Evolutionary conservation across 805 yeast species (phyloP), one percentile per base, ranked within the genome.

Genomic region (Cyberlindnera euphorbiiphila): DNA sequence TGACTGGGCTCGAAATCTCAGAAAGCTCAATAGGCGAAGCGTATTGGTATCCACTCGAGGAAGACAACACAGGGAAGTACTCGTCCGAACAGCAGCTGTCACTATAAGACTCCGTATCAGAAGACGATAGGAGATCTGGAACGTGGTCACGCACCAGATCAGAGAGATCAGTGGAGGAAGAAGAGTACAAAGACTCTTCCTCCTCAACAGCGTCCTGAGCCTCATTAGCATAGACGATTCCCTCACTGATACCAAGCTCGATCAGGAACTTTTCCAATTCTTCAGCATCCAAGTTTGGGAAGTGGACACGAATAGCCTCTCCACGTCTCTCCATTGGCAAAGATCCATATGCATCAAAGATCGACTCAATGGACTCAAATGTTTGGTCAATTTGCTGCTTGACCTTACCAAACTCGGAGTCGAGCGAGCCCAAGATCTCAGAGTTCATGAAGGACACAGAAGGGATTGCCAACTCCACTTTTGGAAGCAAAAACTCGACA

Each of bases 261-360:
- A 66, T 54, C 42, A 83, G 59, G 42, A 84, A 59, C 15, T 46
- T 43, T 49, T 79, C 81, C 49, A 84, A 73, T 47, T 76, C 76
- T 6, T 57, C 63, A 6, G 69, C 60, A 42, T 82, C 86, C 42
- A 82, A 70, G 54, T 82, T 84, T 23, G 91, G 87, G 62, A 86
- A 85, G 54, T 74, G 81, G 11, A 81, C 74, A 46, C 81, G 63
- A 35, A 78, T 59, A 21, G 66, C 61, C 10, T 61, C 55, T 25
- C 60, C 51, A 31, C 66, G 66, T 37, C 73, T 60, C 32, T 76
- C 66, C 37, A 82, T 64, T 8, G 85, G 87, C 46, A 78, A 72
- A 44, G 78, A 77, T 3, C 93, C 93, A 39, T 80, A 73, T 4
- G 57, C 49, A 21, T 77, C 74, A 41, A 76, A 64, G 25, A 76